Conservation (phyloP, 768 basidiomycete genomes). For the Pisolithus albus region DNA sequence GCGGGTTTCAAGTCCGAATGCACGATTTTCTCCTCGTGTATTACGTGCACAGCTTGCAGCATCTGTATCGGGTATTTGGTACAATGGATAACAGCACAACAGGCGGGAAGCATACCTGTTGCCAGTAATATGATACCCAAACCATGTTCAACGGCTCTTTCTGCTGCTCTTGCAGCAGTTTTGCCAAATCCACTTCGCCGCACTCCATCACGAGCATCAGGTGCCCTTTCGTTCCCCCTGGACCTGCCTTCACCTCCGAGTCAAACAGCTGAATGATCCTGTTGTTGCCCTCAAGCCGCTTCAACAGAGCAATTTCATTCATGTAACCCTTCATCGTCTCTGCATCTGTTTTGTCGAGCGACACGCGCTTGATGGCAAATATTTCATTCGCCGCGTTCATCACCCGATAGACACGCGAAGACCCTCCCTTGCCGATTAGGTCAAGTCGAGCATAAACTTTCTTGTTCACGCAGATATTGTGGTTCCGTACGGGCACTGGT, state of each 20-base stretch:
- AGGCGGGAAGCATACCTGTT: conserved; percentile 57
- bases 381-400: conserved; percentile 70
- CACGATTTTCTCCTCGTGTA: conserved; percentile 97
- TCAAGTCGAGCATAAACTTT: conserved; percentile 79
- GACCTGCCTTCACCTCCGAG: conserved; percentile 67
- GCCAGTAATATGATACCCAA: conserved; percentile 94
- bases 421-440: conserved; percentile 88
- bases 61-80: conserved; percentile 48
- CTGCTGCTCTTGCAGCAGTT: conserved; percentile 75
- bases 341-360: conserved; percentile 79
- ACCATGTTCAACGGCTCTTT: conserved; percentile 85
- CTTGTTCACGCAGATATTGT: conserved; percentile 50
- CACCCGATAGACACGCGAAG: conserved; percentile 93
- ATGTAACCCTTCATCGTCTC: conserved; percentile 90
- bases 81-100: neutral
- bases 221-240: conserved; percentile 64
- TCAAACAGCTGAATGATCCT: conserved; percentile 90
- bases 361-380: conserved; percentile 88
- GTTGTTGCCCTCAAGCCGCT: conserved; percentile 89
- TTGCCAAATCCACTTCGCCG: conserved; percentile 88
- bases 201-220: conserved; percentile 93
- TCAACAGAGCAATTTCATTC: conserved; percentile 92
- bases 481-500: conserved; percentile 31
- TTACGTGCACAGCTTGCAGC: conserved; percentile 96
- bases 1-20: conserved; percentile 98